Conservation (phyloP, 2,329 filamentous ascomycete genomes). For the Lojkania enalia region DNA sequence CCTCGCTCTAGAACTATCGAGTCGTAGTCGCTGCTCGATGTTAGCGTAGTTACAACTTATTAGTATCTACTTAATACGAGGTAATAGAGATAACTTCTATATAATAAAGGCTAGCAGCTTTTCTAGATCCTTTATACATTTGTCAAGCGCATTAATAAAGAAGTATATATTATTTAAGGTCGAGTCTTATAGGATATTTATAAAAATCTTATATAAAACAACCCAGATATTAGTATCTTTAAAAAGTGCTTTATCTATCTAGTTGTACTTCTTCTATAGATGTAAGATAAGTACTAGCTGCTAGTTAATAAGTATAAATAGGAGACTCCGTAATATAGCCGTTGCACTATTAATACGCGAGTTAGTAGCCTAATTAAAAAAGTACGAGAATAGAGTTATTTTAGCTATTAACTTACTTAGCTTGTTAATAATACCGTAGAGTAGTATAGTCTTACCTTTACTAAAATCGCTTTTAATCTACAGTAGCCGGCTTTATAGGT, state of each 20-base stretch:
- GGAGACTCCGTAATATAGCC: no score
- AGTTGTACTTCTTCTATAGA: not conserved
- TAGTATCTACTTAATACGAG: not conserved
- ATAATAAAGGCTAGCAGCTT: no score
- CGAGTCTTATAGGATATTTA: not conserved
- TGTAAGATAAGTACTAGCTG: no score
- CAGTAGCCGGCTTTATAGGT: no score
- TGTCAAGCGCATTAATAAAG: conserved; percentile 7
- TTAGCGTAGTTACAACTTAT: conserved; percentile 48
- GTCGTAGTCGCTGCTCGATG: conserved; percentile 39
- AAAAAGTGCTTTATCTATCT: no score
- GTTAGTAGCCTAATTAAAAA: no score
- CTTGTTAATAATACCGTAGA: no score
- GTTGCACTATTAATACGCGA: no score
- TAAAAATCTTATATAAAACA: not conserved
- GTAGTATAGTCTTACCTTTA: no score
- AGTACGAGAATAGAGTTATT: not conserved
- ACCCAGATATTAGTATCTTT: no score
- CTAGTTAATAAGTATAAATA: not conserved
- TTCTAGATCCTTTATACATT: conserved; percentile 6
- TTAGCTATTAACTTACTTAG: not conserved
- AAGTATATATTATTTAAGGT: conserved; percentile 2
- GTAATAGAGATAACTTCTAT: conserved; percentile 26
- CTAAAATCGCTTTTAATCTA: no score
- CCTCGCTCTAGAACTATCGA: no score